phyloP scores from a whole-genome alignment of 345 rosid species.

The Trapa bicornis region DNA sequence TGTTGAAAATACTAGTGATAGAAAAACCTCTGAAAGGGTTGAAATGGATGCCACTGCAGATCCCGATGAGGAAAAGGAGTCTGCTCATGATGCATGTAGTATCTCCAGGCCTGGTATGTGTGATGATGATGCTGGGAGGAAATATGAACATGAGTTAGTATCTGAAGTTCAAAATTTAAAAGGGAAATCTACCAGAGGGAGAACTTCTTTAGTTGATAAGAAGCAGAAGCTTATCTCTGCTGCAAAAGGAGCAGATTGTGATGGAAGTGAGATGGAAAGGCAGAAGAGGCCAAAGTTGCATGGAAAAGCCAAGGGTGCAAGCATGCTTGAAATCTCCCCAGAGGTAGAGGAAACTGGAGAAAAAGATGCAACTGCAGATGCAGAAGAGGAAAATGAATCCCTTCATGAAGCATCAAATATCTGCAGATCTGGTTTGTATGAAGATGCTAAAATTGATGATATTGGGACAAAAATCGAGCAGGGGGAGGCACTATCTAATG shows the following conservation, averaged over 20 bases:
- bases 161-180: neutral
- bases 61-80: slow-evolving; percentile 9
- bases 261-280: slow-evolving; percentile 1
- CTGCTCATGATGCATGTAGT: neutral
- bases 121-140: slow-evolving; percentile 4
- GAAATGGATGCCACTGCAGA: slow-evolving; percentile 11
- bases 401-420: neutral
- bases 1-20: slow-evolving; percentile 10
- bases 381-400: slow-evolving; percentile 9
- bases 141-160: neutral
- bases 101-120: neutral
- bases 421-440: neutral
- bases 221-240: slow-evolving; percentile 4
- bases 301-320: neutral
- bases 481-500: neutral
- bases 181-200: slow-evolving; percentile 5
- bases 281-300: neutral
- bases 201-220: slow-evolving; percentile 2
- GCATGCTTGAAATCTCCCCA: slow-evolving; percentile 5
- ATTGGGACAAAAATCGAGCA: neutral
- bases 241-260: neutral
- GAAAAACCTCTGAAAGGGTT: slow-evolving; percentile 17
- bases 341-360: slow-evolving; percentile 22
- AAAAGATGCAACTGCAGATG: slow-evolving; percentile 12
- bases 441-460: slow-evolving; percentile 1